Evolutionary conservation across 768 basidiomycete species (phyloP).

Genomic region (Imleria badia): DNA sequence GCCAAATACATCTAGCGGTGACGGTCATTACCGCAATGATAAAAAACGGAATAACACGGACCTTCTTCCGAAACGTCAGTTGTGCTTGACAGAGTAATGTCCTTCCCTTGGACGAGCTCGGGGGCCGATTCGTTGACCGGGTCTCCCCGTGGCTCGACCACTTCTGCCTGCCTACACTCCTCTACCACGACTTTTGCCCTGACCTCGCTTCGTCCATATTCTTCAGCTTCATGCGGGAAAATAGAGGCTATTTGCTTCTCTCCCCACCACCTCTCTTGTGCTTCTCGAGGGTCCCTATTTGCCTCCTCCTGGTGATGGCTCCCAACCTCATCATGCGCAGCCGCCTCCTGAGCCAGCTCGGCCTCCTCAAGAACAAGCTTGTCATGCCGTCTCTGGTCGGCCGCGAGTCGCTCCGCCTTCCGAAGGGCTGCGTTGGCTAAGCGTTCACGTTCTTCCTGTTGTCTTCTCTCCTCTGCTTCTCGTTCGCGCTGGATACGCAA

Average conservation of each 20-base stretch:
- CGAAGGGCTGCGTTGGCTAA: constrained; percentile 38
- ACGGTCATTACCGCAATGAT: constrained; percentile 3
- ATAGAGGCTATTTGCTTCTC: background rate
- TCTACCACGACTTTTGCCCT: background rate
- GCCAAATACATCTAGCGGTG: constrained; percentile 58
- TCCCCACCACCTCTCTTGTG: background rate
- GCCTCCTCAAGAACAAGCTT: constrained; percentile 13
- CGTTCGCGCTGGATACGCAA: constrained; percentile 31
- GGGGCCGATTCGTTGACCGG: background rate
- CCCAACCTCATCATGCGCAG: constrained; percentile 26
- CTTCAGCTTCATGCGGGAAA: background rate
- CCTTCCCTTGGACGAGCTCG: constrained; percentile 1
- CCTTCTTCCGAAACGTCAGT: constrained; percentile 22
- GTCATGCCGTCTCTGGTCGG: constrained; percentile 29
- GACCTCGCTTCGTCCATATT: background rate
- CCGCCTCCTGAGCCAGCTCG: constrained; percentile 14
- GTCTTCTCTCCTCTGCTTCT: constrained; percentile 26
- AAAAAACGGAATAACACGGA: constrained; percentile 10
- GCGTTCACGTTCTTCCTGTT: constrained; percentile 14
- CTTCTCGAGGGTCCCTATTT: constrained; percentile 7
- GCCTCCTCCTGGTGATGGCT: constrained; percentile 17
- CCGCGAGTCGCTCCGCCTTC: constrained; percentile 33
- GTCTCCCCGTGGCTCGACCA: background rate
- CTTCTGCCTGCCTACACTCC: constrained; percentile 1
- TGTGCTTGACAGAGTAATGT: background rate